Evolutionary conservation across 805 yeast species (phyloP).

Genomic region (Ogataea paraovalis): DNA sequence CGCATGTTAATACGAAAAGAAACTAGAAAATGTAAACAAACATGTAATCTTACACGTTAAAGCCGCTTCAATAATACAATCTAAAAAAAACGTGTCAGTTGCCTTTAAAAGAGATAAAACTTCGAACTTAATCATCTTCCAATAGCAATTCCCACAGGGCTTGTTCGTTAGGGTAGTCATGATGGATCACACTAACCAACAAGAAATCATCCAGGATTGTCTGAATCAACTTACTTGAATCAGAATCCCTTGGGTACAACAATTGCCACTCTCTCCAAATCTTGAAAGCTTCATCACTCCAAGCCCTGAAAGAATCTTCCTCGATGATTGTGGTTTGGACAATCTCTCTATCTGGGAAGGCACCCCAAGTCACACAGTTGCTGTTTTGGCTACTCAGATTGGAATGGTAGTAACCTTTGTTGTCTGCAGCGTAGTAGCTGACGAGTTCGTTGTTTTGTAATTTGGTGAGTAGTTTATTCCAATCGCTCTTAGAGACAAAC

Average conservation of each 20-base stretch:
- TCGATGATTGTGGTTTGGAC: conserved; percentile 91
- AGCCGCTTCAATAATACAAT: too few relatives aligned
- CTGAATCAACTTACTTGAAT: conserved; percentile 58
- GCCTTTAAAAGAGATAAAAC: too few relatives aligned
- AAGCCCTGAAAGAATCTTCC: conserved; percentile 87
- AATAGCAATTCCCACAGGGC: conserved; percentile 73
- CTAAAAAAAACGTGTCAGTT: too few relatives aligned
- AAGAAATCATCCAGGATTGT: conserved; percentile 58
- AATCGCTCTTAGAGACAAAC: conserved; percentile 67
- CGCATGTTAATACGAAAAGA: too few relatives aligned
- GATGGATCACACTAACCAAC: conserved; percentile 83
- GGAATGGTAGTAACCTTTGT: conserved; percentile 52
- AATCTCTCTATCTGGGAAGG: conserved; percentile 84
- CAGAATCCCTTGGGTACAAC: conserved; percentile 57
- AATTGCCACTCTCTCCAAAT: conserved; percentile 92
- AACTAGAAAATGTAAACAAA: too few relatives aligned
- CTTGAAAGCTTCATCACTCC: conserved; percentile 93
- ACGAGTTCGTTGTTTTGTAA: conserved; percentile 48
- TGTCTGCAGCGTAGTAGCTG: conserved; percentile 74
- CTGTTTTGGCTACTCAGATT: conserved; percentile 54
- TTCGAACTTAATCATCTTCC: conserved; percentile 9
- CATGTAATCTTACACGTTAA: too few relatives aligned
- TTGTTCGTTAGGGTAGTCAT: conserved; percentile 67
- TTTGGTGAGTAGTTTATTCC: conserved; percentile 58
- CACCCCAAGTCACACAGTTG: conserved; percentile 97